Base-by-base conservation (phyloP, 495 filamentous ascomycete species). In the Bacidia rubella region DNA sequence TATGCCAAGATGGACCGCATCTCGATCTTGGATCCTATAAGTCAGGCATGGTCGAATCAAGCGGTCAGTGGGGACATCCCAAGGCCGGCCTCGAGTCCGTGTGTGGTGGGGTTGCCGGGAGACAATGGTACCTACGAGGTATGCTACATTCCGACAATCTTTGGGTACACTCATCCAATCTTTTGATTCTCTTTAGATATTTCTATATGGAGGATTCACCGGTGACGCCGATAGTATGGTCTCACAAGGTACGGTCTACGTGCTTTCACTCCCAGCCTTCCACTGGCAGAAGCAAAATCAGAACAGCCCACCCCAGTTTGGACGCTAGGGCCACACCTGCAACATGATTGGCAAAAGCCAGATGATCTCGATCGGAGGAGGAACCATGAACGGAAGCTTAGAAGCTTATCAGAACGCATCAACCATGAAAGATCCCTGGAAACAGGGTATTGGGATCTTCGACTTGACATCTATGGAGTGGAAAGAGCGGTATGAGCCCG, bases 261-360 rank as follows among this genome's bases (percentile, higher is more conserved):
- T 73, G 15, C 60, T 71, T 12, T 68, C 63, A 32, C 50, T 73
- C 2, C 70, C 69, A 1, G 65, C 64, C 12, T 73, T 73, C 24
- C 49, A 62, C 32, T 71, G 70, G 60, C 62, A 62, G 35, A 60
- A 59, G 41, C 51, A 58, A 1, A 60, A 59, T 40, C 51, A 58
- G 1, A 63, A 35, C 15, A 15, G 29, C 29, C 5, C 63, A 2
- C 47, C 49, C 21, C 10, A 4, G 19, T 19, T 12, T 11, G 21
- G 47, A 1, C 62, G 68, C 1, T 58, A 57, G 2, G 56, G 61
- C 11, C 60, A 65, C 26, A 56, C 54, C 2, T 72, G 68, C 39
- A 62, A 62, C 11, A 23, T 62, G 1, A 59, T 66, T 3, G 68
- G 68, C 5, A 63, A 62, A 4, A 63, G 70, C 19, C 69, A 72